These are phyloP conservation scores for Phyllosticta ampelicida DNA, from an alignment of 2,329 filamentous ascomycete species.

Conservation along the genomic window DNA sequence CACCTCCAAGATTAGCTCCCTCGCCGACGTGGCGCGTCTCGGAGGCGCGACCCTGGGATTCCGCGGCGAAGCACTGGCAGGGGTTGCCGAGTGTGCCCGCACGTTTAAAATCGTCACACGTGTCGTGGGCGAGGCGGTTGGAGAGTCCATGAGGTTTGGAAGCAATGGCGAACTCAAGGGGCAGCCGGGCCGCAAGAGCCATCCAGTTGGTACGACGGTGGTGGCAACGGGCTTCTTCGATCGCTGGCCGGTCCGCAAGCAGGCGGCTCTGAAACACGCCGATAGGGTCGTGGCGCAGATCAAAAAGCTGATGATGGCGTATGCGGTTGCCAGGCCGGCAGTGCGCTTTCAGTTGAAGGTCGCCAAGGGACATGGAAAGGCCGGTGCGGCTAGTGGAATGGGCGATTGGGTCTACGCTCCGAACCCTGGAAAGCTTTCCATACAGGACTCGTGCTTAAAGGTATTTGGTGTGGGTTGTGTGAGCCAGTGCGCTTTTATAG, in stretches of 20 bases:
- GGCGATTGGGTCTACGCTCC: conserved; percentile 55
- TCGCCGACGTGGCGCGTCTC: conserved; percentile 49
- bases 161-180: conserved; percentile 38
- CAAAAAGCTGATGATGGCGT: conserved; percentile 50
- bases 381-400: not conserved
- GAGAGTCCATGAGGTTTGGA: conserved; percentile 41
- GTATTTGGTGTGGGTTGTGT: conserved; percentile 49
- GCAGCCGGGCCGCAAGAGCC: conserved; percentile 22
- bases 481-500: conserved; percentile 41
- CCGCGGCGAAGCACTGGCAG: conserved; percentile 62
- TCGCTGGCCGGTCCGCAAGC: conserved; percentile 51
- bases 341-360: conserved; percentile 52
- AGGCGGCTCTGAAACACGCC: conserved; percentile 47
- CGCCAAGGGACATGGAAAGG: conserved; percentile 39
- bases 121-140: conserved; percentile 46
- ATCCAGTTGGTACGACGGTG: conserved; percentile 60
- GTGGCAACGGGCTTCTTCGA: conserved; percentile 49
- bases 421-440: conserved; percentile 23
- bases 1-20: conserved; percentile 61
- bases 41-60: conserved; percentile 59
- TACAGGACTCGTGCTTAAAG: conserved; percentile 51
- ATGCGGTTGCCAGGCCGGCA: conserved; percentile 55
- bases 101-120: not conserved
- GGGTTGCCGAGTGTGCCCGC: conserved; percentile 47
- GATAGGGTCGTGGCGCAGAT: conserved; percentile 47